Evolutionary conservation across 1,284 basidiomycete species (phyloP), one percentile per base, ranked within the genome.

Genomic region (Rhodofomes roseus): DNA sequence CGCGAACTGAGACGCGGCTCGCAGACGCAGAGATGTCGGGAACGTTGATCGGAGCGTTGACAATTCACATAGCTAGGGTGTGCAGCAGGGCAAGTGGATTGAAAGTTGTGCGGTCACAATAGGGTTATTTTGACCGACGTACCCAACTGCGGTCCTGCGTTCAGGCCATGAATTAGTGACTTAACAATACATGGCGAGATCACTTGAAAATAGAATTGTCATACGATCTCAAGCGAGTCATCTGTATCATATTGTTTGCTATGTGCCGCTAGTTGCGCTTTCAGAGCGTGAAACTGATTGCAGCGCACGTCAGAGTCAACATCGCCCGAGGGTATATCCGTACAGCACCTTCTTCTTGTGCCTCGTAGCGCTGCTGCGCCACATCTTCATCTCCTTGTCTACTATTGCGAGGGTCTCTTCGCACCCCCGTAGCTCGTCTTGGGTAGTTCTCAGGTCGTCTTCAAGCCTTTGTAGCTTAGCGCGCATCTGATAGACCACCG

Each of bases 271-370:
- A 61, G 29, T 39, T 63, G 58, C 9, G 54, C 54, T 44, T 63
- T 62, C n/a, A 66, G 41, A 8, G 54, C 63, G 23, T 62, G 56
- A 50, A 64, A 66, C 65, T 66, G 7, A 14, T 23, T 2, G 16
- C 7, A 22, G 22, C 18, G 11, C 20, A 56, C 14, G 25, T 18
- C 16, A n/a, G n/a, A n/a, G n/a, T n/a, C n/a, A n/a, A n/a, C n/a
- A n/a, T n/a, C n/a, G n/a, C n/a, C n/a, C n/a, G n/a, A n/a, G n/a
- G n/a, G n/a, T n/a, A n/a, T n/a, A n/a, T n/a, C n/a, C n/a, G n/a
- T n/a, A n/a, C n/a, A n/a, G n/a, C 31, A 61, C 65, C 63, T 66
- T 66, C 61, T 60, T 62, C 54, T 60, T 64, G 6, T 55, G 55
- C 55, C 46, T 60, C 4, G 59, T 54, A 6, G 58, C 62, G 9